Evolutionary conservation across 176 grass and related monocot species (phyloP).

Genomic region (Ensete ventricosum): DNA sequence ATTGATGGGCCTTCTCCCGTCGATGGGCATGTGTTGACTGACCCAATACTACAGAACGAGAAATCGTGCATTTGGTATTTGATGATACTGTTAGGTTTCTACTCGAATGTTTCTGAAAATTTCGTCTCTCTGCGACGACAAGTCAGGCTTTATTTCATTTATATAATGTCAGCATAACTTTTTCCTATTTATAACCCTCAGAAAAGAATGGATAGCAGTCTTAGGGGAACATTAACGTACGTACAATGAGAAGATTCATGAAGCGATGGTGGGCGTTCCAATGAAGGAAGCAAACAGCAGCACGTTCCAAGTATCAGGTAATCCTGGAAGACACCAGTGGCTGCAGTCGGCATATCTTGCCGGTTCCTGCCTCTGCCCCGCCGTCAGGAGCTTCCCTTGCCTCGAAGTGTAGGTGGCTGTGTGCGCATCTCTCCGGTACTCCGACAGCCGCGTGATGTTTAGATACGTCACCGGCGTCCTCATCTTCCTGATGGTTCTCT

Average conservation of each 20-base stretch:
- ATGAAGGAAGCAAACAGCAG: conserved; percentile 37
- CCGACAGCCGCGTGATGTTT: conserved; percentile 33
- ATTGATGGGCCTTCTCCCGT: too few relatives aligned
- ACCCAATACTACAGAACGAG: too few relatives aligned
- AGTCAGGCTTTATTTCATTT: background rate
- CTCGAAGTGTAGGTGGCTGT: conserved; percentile 32
- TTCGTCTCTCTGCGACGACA: too few relatives aligned
- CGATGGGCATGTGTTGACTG: too few relatives aligned
- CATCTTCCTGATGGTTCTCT: conserved; percentile 21
- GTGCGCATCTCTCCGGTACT: conserved; percentile 35
- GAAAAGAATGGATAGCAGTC: too few relatives aligned
- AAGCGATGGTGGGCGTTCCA: conserved; percentile 11
- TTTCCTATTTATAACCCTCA: too few relatives aligned
- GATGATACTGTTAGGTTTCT: too few relatives aligned
- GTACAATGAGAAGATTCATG: background rate
- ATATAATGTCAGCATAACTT: too few relatives aligned
- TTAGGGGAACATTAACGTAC: too few relatives aligned
- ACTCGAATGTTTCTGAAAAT: too few relatives aligned
- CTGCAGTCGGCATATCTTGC: conserved; percentile 34
- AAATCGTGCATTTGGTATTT: too few relatives aligned
- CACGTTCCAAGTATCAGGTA: conserved; percentile 45
- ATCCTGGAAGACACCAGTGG: conserved; percentile 52
- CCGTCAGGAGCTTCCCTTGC: conserved; percentile 26
- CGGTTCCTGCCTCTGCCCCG: conserved; percentile 22
- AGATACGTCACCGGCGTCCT: conserved; percentile 25